These are phyloP conservation scores for Penicillium flavigenum DNA, from an alignment of 495 filamentous ascomycete species.

Conservation along the genomic window DNA sequence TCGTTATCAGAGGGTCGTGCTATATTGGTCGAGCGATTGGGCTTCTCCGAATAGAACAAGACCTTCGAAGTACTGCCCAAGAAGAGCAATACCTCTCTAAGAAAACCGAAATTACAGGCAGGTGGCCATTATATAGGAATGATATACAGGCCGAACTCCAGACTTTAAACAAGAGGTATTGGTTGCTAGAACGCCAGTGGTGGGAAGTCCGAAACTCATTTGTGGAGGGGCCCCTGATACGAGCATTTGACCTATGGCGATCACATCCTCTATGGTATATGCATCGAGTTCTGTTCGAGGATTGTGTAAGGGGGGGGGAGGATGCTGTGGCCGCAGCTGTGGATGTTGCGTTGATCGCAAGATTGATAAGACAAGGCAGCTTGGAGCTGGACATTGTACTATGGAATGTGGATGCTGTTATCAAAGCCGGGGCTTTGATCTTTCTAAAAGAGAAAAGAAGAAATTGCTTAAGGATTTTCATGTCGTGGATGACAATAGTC, in stretches of 20 bases:
- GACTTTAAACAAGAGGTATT: neutral
- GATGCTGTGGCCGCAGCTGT: constrained; percentile 9
- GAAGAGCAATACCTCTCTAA: neutral
- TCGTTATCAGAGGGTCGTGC: neutral
- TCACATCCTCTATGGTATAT: constrained; percentile 14
- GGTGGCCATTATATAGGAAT: neutral
- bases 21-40: neutral
- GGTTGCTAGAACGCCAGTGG: constrained; percentile 3
- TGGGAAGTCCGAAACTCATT: constrained; percentile 1
- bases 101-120: neutral
- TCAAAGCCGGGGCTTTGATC: constrained; percentile 1
- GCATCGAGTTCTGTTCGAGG: constrained; percentile 7
- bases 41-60: neutral
- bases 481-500: neutral
- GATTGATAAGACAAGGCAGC: neutral
- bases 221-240: neutral
- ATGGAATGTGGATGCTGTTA: constrained; percentile 12
- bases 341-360: neutral
- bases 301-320: constrained; percentile 1
- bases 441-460: constrained; percentile 2
- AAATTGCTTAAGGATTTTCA: neutral
- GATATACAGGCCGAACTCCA: neutral
- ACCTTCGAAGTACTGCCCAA: neutral
- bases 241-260: constrained; percentile 13
- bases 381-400: constrained; percentile 13